Evolutionary conservation across 257 asterid species (phyloP).

Genomic region (Solanum bukasovii): DNA sequence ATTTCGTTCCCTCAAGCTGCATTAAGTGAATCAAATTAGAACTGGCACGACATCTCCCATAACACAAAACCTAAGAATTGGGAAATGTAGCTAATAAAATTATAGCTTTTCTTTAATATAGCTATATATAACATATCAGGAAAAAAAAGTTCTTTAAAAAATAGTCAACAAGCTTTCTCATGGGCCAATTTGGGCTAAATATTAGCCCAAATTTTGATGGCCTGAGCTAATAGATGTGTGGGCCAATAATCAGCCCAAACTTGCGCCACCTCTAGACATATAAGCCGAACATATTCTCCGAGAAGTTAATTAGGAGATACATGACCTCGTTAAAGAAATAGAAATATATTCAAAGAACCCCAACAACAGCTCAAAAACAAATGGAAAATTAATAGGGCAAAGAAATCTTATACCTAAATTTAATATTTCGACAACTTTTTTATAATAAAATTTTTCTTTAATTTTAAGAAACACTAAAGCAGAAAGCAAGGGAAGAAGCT

Average conservation of each 20-base stretch:
- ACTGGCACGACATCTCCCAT: neutral
- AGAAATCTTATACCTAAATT: neutral
- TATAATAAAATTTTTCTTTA: neutral
- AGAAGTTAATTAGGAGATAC: neutral
- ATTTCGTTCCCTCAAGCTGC: slow-evolving; percentile 69
- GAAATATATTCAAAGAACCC: neutral
- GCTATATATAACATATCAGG: neutral
- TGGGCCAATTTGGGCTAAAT: neutral
- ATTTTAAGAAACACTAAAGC: neutral
- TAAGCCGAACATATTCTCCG: neutral
- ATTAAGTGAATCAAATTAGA: neutral
- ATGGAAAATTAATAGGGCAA: neutral
- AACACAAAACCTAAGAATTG: neutral
- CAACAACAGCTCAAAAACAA: neutral
- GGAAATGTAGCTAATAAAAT: neutral
- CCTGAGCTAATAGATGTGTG: neutral
- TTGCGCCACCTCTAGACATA: neutral
- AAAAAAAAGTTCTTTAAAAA: neutral
- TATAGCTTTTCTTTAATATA: neutral
- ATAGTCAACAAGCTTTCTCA: neutral
- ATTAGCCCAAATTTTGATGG: neutral
- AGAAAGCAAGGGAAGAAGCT: slow-evolving; percentile 13
- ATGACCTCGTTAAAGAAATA: neutral
- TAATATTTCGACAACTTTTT: neutral
- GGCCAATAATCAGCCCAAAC: neutral